A percentile compares a stretch with the other conserved stretches of the same genome.
Conservation (phyloP, 257 asterid species). For the Plantago ovata region DNA sequence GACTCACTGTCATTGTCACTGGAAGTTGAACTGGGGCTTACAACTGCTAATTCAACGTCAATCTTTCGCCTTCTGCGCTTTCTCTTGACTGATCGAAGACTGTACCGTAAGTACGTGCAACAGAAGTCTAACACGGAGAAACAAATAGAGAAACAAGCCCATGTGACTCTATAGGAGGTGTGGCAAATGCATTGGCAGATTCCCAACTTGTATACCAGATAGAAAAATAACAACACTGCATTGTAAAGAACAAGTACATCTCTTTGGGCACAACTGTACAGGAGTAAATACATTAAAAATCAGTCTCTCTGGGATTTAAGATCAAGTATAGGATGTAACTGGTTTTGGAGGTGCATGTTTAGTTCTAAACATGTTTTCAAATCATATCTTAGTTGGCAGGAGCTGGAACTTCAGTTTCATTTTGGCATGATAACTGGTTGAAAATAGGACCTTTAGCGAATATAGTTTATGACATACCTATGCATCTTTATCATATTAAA, state of each 20-base stretch:
- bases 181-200: constrained; percentile 66
- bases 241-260: background rate
- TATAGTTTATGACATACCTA: no score
- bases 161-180: constrained; percentile 34
- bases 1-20: constrained; percentile 33
- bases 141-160: constrained; percentile 49
- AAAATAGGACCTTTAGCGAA: no score
- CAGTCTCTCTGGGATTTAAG: no score
- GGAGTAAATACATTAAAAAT: no score
- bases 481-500: no score
- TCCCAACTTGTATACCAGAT: constrained; percentile 66
- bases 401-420: no score
- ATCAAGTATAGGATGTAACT: no score
- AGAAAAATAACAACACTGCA: constrained; percentile 75
- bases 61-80: constrained; percentile 26
- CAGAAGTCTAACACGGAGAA: constrained; percentile 48
- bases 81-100: constrained; percentile 39
- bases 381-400: no score
- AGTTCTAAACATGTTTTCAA: no score
- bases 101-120: constrained; percentile 50
- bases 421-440: no score
- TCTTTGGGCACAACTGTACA: no score
- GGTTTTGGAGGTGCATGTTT: no score
- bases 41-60: constrained; percentile 31
- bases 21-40: constrained; percentile 15